Percentiles rank a stretch among this genome's conserved stretches.
Conservation (phyloP, 2,329 filamentous ascomycete species). For the Neofusicoccum laricinum region DNA sequence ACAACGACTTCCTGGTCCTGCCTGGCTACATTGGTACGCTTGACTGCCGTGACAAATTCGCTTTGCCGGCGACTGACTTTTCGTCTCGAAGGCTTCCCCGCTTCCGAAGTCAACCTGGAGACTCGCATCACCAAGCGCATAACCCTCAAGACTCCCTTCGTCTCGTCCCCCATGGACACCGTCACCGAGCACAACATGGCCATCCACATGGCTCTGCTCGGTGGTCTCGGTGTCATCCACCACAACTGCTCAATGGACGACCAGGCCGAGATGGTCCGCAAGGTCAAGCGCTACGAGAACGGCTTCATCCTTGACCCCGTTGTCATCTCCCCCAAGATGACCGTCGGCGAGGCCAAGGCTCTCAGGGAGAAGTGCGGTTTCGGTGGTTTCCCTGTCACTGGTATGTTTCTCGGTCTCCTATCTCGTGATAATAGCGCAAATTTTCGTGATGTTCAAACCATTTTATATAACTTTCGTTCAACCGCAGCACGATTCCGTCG, state of each 20-base stretch:
- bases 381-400: conserved; percentile 96
- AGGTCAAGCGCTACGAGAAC: conserved; percentile 99
- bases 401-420: conserved; percentile 56
- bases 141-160: conserved; percentile 90
- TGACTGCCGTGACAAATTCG: background rate
- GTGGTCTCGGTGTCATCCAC: conserved; percentile 91
- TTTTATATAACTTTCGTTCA: conserved; percentile 99
- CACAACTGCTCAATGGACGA: conserved; percentile 98
- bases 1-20: conserved; percentile 97
- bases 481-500: conserved; percentile 83
- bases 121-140: conserved; percentile 94
- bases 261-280: conserved; percentile 98
- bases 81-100: conserved; percentile 68
- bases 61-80: conserved; percentile 18
- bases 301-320: conserved; percentile 97
- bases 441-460: conserved; percentile 72
- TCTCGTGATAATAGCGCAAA: conserved; percentile 8
- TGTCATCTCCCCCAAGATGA: conserved; percentile 82
- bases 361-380: conserved; percentile 99
- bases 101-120: conserved; percentile 82
- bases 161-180: conserved; percentile 99
- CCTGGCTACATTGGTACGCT: conserved; percentile 85
- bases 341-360: conserved; percentile 84
- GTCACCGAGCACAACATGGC: conserved; percentile 99
- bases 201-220: conserved; percentile 90